These are phyloP conservation scores for Neopestalotiopsis sp. DNA, from an alignment of 2,329 filamentous ascomycete species.

Conservation along the genomic window DNA sequence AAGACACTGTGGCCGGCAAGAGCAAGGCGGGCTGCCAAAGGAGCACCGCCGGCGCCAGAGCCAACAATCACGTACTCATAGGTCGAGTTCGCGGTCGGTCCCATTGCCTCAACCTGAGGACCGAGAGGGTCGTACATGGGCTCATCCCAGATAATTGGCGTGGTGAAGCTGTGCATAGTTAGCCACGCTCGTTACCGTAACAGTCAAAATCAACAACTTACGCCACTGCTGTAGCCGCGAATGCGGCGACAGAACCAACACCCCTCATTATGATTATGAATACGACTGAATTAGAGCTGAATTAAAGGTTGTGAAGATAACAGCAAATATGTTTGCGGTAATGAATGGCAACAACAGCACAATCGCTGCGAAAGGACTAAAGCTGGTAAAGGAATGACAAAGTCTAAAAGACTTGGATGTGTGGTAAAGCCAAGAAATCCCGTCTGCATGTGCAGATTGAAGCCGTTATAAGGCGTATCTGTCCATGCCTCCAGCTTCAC, in stretches of 20 bases:
- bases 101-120: not conserved
- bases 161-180: not conserved
- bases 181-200: not conserved
- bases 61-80: slow-evolving; percentile 71
- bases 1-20: slow-evolving; percentile 57
- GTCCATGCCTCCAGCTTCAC: not conserved
- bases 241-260: slow-evolving; percentile 16
- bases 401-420: slow-evolving; percentile 18
- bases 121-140: slow-evolving; percentile 11
- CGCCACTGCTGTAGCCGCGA: slow-evolving; percentile 17
- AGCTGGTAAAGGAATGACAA: slow-evolving; percentile 17
- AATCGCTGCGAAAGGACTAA: not conserved
- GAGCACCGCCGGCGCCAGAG: slow-evolving; percentile 64
- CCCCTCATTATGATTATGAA: slow-evolving; percentile 18
- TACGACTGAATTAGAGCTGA: not conserved
- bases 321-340: not conserved
- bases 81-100: slow-evolving; percentile 21
- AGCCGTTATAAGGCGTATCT: slow-evolving; percentile 10
- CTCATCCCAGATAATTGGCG: slow-evolving; percentile 16
- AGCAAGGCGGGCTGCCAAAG: slow-evolving; percentile 65
- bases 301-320: not conserved
- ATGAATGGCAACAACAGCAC: slow-evolving; percentile 15
- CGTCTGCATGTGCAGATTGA: slow-evolving; percentile 7
- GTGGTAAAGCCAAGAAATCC: not conserved
- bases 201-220: not conserved